Percentiles rank a stretch among this genome's conserved stretches.
Conservation (phyloP, 2,329 filamentous ascomycete genomes). For the Colletotrichum ledebouriae region DNA sequence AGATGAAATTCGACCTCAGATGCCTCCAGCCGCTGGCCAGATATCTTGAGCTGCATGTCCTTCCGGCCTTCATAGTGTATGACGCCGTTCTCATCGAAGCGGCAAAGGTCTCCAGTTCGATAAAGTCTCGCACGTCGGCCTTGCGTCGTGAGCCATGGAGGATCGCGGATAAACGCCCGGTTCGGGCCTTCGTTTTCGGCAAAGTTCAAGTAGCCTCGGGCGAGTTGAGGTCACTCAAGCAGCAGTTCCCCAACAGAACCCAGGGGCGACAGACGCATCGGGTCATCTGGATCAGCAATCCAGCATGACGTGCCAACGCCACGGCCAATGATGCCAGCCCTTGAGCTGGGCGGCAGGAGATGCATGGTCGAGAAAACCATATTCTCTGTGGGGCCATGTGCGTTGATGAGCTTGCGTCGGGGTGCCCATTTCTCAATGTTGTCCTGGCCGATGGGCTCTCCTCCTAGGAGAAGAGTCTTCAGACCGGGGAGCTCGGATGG, state of each 20-base stretch:
- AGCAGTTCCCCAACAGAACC: slow-evolving; percentile 37
- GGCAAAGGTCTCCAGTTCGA: slow-evolving; percentile 42
- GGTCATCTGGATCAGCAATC: slow-evolving; percentile 29
- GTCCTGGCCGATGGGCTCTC: slow-evolving; percentile 45
- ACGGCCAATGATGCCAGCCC: slow-evolving; percentile 21
- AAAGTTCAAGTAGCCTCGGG: slow-evolving; percentile 35
- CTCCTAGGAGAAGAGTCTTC: slow-evolving; percentile 51
- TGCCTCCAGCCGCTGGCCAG: slow-evolving; percentile 50
- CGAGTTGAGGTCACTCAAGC: slow-evolving; percentile 31
- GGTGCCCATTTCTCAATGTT: slow-evolving; percentile 43
- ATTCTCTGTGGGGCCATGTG: slow-evolving; percentile 45
- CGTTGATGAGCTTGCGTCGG: slow-evolving; percentile 41
- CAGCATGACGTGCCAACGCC: slow-evolving; percentile 28
- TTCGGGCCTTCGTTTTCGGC: slow-evolving; percentile 22
- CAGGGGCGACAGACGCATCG: slow-evolving; percentile 20
- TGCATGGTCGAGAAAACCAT: slow-evolving; percentile 43
- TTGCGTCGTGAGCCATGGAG: slow-evolving; percentile 22
- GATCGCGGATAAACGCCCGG: slow-evolving; percentile 29
- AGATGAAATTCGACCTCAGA: slow-evolving; percentile 46
- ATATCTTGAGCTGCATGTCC: slow-evolving; percentile 46
- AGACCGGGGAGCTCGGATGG: slow-evolving; percentile 54
- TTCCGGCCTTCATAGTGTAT: slow-evolving; percentile 44
- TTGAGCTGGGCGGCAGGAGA: background rate
- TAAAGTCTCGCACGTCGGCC: slow-evolving; percentile 31
- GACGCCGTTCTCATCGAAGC: slow-evolving; percentile 25